Evolutionary conservation across 1,284 basidiomycete genomes (phyloP).

Genomic region (Takashimella koratensis): DNA sequence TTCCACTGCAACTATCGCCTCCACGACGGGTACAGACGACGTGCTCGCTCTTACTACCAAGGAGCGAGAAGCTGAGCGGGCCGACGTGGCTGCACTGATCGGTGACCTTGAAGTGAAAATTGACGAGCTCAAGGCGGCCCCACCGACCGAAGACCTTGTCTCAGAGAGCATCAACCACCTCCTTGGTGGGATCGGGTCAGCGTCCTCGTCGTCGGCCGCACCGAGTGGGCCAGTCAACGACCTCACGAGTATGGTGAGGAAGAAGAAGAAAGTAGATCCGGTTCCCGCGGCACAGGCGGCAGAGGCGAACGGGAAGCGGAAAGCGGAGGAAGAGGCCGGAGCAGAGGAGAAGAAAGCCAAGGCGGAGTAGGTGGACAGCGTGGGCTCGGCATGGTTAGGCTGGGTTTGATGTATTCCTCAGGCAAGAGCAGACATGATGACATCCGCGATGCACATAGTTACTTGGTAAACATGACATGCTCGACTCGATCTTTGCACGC

Average conservation of each 20-base stretch:
- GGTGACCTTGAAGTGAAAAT: conserved; percentile 81
- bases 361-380: conserved; percentile 52
- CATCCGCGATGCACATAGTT: too few relatives aligned
- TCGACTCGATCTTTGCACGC: too few relatives aligned
- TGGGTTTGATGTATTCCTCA: too few relatives aligned
- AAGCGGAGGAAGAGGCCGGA: conserved; percentile 48
- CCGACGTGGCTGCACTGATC: conserved; percentile 68
- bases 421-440: too few relatives aligned
- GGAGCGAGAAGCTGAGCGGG: conserved; percentile 70
- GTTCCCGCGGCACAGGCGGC: conserved; percentile 21
- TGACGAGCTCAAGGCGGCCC: conserved; percentile 77
- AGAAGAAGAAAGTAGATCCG: conserved; percentile 56
- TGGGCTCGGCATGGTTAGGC: too few relatives aligned
- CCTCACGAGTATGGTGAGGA: conserved; percentile 73
- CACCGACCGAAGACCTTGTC: conserved; percentile 55
- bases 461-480: too few relatives aligned
- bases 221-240: conserved; percentile 62
- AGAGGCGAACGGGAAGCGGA: conserved; percentile 12
- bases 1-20: not conserved
- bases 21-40: conserved; percentile 38
- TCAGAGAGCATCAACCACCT: conserved; percentile 47
- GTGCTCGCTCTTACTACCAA: conserved; percentile 55
- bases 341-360: conserved; percentile 61
- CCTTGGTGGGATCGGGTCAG: conserved; percentile 50
- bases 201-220: conserved; percentile 29